Conservation (phyloP, 768 basidiomycete genomes). For the Trametes meyenii region DNA sequence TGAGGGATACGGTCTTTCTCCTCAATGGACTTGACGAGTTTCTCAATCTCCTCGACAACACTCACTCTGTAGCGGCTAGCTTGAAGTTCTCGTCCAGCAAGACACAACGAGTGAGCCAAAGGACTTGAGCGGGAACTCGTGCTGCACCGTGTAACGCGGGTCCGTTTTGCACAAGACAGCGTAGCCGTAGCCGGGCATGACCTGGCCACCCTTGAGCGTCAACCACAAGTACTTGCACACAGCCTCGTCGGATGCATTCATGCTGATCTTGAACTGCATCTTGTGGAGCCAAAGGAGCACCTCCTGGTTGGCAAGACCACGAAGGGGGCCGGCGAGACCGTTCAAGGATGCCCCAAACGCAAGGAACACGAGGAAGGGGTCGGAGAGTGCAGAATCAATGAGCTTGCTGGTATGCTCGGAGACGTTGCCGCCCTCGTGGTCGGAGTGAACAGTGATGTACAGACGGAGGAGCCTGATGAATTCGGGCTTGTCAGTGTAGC, state of each 20-base stretch:
- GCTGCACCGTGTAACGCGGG: constrained; percentile 89
- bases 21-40: too few relatives aligned
- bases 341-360: constrained; percentile 91
- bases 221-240: constrained; percentile 95
- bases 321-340: constrained; percentile 95
- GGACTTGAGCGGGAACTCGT: constrained; percentile 85
- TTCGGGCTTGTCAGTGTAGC: constrained; percentile 82
- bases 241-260: constrained; percentile 80
- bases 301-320: constrained; percentile 97
- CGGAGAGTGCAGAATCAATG: constrained; percentile 93
- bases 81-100: constrained; percentile 98
- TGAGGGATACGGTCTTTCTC: too few relatives aligned
- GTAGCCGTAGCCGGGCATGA: constrained; percentile 92
- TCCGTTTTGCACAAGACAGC: constrained; percentile 90
- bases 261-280: constrained; percentile 90
- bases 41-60: too few relatives aligned
- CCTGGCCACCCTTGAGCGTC: constrained; percentile 90
- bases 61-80: constrained; percentile 90
- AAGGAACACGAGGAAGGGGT: constrained; percentile 98
- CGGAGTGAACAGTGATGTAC: constrained; percentile 97
- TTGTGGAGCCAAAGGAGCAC: constrained; percentile 92
- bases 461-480: constrained; percentile 95
- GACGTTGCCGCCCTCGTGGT: constrained; percentile 98
- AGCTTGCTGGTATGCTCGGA: constrained; percentile 94
- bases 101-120: too few relatives aligned